phyloP scores from a whole-genome alignment of 1,284 basidiomycete species.

The Ustilago trichophora region DNA sequence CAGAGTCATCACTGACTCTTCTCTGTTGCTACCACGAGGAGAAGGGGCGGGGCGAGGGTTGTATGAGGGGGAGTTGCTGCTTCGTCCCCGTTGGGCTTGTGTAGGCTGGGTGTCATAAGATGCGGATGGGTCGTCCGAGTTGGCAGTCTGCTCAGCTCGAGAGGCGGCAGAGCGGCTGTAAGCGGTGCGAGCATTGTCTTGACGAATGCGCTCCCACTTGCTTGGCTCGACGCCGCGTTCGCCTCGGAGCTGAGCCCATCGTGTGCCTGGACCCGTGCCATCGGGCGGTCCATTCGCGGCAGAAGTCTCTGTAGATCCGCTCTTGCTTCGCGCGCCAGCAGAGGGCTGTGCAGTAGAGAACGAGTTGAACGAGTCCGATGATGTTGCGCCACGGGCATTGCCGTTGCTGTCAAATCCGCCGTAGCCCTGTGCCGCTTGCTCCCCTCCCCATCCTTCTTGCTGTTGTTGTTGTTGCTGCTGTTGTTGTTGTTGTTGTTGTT shows the following conservation, averaged over 20 bases:
- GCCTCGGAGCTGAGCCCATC: constrained; percentile 44
- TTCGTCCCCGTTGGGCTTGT: no score
- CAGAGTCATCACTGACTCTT: constrained; percentile 39
- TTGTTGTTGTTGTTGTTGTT: neutral
- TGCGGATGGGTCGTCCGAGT: constrained; percentile 8
- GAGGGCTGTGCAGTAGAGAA: constrained; percentile 11
- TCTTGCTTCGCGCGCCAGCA: neutral
- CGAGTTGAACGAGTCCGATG: constrained; percentile 13
- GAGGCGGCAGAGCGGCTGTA: constrained; percentile 18
- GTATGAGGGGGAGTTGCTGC: constrained; percentile 1
- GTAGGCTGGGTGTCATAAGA: neutral
- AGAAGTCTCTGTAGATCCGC: neutral
- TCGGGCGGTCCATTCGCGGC: constrained; percentile 1
- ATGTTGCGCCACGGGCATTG: neutral
- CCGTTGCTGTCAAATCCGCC: constrained; percentile 4
- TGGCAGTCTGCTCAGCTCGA: constrained; percentile 1
- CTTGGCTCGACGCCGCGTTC: constrained; percentile 47
- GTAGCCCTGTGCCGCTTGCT: constrained; percentile 11
- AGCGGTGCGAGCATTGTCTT: constrained; percentile 48
- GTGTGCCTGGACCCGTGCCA: constrained; percentile 30
- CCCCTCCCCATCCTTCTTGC: constrained; percentile 26
- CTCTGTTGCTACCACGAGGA: constrained; percentile 1
- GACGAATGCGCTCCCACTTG: constrained; percentile 51
- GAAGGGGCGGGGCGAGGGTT: neutral
- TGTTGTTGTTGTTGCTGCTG: constrained; percentile 5